Evolutionary conservation across 106 monocot genomes (phyloP).

Genomic region (Apostasia shenzhenica): DNA sequence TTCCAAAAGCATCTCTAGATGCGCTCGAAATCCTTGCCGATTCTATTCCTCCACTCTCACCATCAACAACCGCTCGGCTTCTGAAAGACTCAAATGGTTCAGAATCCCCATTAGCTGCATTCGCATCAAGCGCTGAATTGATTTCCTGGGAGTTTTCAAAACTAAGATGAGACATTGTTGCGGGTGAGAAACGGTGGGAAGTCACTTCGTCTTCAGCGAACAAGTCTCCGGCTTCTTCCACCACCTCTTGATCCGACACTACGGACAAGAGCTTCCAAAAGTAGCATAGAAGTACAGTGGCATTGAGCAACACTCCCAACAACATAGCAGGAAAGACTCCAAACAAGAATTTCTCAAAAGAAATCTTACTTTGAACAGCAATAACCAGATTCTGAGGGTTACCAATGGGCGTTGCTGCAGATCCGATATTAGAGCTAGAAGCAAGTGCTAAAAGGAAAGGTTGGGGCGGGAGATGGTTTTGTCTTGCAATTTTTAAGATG

Average conservation of each 20-base stretch:
- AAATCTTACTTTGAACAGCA: slow-evolving; percentile 39
- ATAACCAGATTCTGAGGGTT: slow-evolving; percentile 50
- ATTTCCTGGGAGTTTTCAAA: not conserved
- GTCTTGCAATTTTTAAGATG: slow-evolving; percentile 30
- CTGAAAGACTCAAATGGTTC: not conserved
- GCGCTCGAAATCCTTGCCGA: not conserved
- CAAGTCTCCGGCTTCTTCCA: not conserved
- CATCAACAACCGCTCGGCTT: not conserved
- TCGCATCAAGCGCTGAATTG: not conserved
- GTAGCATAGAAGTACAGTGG: slow-evolving; percentile 15
- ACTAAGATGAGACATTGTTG: slow-evolving; percentile 19
- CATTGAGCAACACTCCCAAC: slow-evolving; percentile 26
- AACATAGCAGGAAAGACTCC: slow-evolving; percentile 36
- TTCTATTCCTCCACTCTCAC: slow-evolving; percentile 1
- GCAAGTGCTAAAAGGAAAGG: slow-evolving; percentile 48
- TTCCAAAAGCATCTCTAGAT: not conserved
- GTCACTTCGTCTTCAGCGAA: slow-evolving; percentile 16
- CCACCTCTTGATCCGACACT: slow-evolving; percentile 14
- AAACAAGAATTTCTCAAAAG: slow-evolving; percentile 33
- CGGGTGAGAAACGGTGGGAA: slow-evolving; percentile 26
- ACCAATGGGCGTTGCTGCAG: slow-evolving; percentile 39
- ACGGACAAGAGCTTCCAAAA: slow-evolving; percentile 28
- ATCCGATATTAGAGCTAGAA: slow-evolving; percentile 45
- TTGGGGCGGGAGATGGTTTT: slow-evolving; percentile 36
- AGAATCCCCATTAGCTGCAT: not conserved